Conservation (phyloP, 2,329 filamentous ascomycete species). For the Diplodia intermedia region DNA sequence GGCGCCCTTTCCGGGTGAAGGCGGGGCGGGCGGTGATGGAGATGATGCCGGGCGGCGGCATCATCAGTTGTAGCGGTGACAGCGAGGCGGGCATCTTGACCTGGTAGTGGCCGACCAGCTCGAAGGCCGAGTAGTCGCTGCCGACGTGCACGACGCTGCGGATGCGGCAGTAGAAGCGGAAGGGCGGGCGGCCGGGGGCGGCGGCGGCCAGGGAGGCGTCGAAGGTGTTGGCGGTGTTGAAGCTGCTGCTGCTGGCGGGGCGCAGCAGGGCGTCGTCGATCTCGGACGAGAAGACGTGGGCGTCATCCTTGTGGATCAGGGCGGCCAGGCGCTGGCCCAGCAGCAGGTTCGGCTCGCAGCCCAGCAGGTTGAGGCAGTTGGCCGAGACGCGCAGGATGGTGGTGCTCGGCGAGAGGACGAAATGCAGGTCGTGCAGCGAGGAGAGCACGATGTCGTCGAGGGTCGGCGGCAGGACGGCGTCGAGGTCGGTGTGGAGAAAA, state of each 20-base stretch:
- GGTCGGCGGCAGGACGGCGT: neutral
- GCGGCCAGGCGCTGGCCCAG: slow-evolving; percentile 14
- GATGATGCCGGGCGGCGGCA: slow-evolving; percentile 21
- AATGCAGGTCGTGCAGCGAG: slow-evolving; percentile 16
- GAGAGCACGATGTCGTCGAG: slow-evolving; percentile 22
- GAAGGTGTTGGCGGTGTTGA: neutral
- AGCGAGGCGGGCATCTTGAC: slow-evolving; percentile 5
- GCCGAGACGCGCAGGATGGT: slow-evolving; percentile 26
- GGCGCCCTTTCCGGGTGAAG: neutral
- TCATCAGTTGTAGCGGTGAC: slow-evolving; percentile 17
- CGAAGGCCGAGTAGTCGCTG: slow-evolving; percentile 11
- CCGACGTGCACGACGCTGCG: slow-evolving; percentile 18
- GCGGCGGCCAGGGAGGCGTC: neutral
- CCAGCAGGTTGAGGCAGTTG: slow-evolving; percentile 19
- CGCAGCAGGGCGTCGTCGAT: slow-evolving; percentile 10
- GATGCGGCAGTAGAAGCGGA: slow-evolving; percentile 28
- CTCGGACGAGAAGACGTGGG: slow-evolving; percentile 10
- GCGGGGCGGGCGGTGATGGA: slow-evolving; percentile 19
- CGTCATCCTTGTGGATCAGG: slow-evolving; percentile 15
- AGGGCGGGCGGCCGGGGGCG: neutral
- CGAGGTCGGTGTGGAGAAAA: neutral
- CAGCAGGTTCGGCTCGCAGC: slow-evolving; percentile 25
- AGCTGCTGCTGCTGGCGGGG: neutral
- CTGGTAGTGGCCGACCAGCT: slow-evolving; percentile 21
- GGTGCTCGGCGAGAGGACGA: slow-evolving; percentile 22